Conservation (phyloP, 306 rosid genomes). For the Bauhinia variegata region DNA sequence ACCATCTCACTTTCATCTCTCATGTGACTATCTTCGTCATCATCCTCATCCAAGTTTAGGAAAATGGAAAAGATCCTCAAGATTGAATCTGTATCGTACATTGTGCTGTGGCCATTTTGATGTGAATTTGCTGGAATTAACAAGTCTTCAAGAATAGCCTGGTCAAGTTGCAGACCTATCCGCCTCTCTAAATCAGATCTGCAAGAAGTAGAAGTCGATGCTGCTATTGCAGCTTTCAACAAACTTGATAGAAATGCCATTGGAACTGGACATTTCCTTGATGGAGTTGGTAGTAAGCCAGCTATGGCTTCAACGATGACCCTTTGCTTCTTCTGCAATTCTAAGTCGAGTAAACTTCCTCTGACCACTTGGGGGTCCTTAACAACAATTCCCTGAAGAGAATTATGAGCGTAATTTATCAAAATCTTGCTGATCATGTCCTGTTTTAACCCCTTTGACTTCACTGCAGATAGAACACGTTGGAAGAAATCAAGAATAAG, state of each 20-base stretch:
- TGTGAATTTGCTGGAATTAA: slow-evolving; percentile 74
- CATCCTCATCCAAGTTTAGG: slow-evolving; percentile 88
- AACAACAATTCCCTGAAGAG: slow-evolving; percentile 74
- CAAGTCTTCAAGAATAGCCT: slow-evolving; percentile 96
- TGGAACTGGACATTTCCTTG: slow-evolving; percentile 89
- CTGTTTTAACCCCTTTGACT: slow-evolving; percentile 91
- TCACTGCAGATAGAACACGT: slow-evolving; percentile 74
- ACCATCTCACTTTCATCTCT: slow-evolving; percentile 87
- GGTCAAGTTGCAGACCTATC: slow-evolving; percentile 91
- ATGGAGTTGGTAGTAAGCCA: slow-evolving; percentile 80
- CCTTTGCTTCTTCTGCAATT: slow-evolving; percentile 82
- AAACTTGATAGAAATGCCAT: slow-evolving; percentile 95
- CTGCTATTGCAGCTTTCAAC: slow-evolving; percentile 82
- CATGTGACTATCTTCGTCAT: slow-evolving; percentile 64
- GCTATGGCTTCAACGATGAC: slow-evolving; percentile 82
- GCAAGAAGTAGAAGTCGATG: slow-evolving; percentile 77
- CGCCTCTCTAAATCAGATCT: slow-evolving; percentile 89
- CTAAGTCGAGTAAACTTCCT: slow-evolving; percentile 66
- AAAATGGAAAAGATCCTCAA: slow-evolving; percentile 85
- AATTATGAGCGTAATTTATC: slow-evolving; percentile 81
- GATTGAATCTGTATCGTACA: slow-evolving; percentile 81
- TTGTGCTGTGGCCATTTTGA: slow-evolving; percentile 58
- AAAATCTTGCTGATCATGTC: slow-evolving; percentile 89
- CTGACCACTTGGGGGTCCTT: slow-evolving; percentile 63
- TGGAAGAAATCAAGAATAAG: slow-evolving; percentile 84